phyloP scores from a whole-genome alignment of 192 early-diverging fungal genomes.

The Coemansia sp. region DNA sequence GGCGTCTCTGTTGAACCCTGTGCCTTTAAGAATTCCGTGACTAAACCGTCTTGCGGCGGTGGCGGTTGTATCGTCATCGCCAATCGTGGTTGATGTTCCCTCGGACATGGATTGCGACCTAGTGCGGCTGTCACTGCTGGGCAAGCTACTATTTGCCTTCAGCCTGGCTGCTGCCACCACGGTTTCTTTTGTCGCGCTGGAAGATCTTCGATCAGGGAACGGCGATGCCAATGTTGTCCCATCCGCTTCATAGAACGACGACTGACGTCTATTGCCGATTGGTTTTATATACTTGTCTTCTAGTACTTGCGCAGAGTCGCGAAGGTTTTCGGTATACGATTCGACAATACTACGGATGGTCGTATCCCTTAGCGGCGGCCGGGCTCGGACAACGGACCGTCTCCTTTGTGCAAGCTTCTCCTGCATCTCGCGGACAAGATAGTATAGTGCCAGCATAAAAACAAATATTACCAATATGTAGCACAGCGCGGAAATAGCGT shows the following conservation, averaged over 20 bases:
- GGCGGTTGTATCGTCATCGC: slow-evolving; percentile 4
- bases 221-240: neutral
- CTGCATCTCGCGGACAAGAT: slow-evolving; percentile 16
- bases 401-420: slow-evolving; percentile 4
- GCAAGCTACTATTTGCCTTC: neutral
- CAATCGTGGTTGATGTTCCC: slow-evolving; percentile 31
- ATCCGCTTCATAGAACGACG: neutral
- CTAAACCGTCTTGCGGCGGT: slow-evolving; percentile 6
- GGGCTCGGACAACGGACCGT: neutral
- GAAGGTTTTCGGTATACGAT: slow-evolving; percentile 24
- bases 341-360: slow-evolving; percentile 22
- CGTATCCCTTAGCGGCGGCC: neutral
- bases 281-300: slow-evolving; percentile 11
- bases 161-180: neutral
- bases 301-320: slow-evolving; percentile 18
- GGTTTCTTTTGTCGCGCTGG: neutral
- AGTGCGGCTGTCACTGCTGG: neutral
- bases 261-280: neutral
- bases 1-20: neutral
- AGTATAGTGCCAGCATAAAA: slow-evolving; percentile 26
- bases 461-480: slow-evolving; percentile 24
- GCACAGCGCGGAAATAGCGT: slow-evolving; percentile 18
- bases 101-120: slow-evolving; percentile 14
- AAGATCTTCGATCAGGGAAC: neutral
- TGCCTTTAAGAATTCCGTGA: neutral